Conservation (phyloP, 331 rosid species). For the Malus hybrid region DNA sequence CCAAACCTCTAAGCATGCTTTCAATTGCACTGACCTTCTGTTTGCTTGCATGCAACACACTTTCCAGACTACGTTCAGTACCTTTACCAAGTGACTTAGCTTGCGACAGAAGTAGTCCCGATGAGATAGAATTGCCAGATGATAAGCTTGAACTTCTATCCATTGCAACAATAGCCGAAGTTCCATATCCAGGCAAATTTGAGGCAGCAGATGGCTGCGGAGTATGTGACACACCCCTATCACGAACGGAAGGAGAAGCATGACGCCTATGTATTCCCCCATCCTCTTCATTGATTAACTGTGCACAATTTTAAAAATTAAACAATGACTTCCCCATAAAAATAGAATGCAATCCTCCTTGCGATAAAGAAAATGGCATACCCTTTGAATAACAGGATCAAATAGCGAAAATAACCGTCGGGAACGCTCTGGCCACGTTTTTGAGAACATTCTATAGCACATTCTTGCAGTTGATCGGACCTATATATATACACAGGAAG, state of each 20-base stretch:
- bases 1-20: constrained; percentile 98
- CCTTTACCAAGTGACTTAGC: constrained; percentile 67
- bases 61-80: constrained; percentile 91
- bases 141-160: constrained; percentile 88
- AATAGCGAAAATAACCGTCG: constrained; percentile 76
- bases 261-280: constrained; percentile 94
- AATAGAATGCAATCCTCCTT: constrained; percentile 7
- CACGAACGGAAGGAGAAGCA: constrained; percentile 95
- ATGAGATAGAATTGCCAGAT: constrained; percentile 80
- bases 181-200: constrained; percentile 91
- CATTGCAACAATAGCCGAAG: constrained; percentile 99
- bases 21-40: constrained; percentile 98
- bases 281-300: constrained; percentile 99
- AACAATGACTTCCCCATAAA: neutral
- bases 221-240: constrained; percentile 64
- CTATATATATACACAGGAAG: constrained; percentile 39
- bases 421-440: constrained; percentile 99
- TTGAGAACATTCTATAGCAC: constrained; percentile 95
- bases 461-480: constrained; percentile 93
- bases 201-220: constrained; percentile 69
- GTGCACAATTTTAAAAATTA: constrained; percentile 19
- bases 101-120: constrained; percentile 68
- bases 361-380: constrained; percentile 19
- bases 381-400: constrained; percentile 98
- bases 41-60: constrained; percentile 94